phyloP scores from a whole-genome alignment of 106 monocot genomes.

The Apostasia ramifera region DNA sequence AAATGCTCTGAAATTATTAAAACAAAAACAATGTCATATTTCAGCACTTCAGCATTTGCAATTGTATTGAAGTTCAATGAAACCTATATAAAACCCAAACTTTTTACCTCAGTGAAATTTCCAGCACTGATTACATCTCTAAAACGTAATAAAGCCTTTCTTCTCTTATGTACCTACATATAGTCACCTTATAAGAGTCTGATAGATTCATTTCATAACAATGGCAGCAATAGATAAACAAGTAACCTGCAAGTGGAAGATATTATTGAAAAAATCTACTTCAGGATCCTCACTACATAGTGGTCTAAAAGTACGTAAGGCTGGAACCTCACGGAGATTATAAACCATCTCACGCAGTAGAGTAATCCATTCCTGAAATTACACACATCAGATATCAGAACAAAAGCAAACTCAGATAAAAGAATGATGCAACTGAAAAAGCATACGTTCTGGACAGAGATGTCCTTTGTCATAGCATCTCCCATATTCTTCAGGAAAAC shows the following conservation, averaged over 20 bases:
- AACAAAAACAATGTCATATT: background rate
- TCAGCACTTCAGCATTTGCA: background rate
- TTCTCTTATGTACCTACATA: constrained; percentile 59
- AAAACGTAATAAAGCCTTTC: constrained; percentile 66
- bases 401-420: background rate
- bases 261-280: constrained; percentile 87
- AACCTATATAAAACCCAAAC: background rate
- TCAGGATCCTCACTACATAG: constrained; percentile 71
- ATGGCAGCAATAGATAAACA: background rate
- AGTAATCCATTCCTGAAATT: constrained; percentile 78
- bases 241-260: constrained; percentile 83
- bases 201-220: background rate
- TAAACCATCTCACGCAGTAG: constrained; percentile 69
- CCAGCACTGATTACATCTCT: constrained; percentile 42
- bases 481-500: constrained; percentile 56
- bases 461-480: constrained; percentile 73
- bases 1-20: constrained; percentile 35
- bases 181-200: background rate
- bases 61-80: background rate
- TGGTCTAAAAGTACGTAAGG: constrained; percentile 38
- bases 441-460: constrained; percentile 54
- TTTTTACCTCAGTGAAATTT: constrained; percentile 66
- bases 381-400: constrained; percentile 6
- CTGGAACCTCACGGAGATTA: constrained; percentile 45
- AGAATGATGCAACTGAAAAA: background rate